These are phyloP conservation scores for Ceratobasidium sp. DNA, from an alignment of 1,284 basidiomycete genomes.

Conservation along the genomic window DNA sequence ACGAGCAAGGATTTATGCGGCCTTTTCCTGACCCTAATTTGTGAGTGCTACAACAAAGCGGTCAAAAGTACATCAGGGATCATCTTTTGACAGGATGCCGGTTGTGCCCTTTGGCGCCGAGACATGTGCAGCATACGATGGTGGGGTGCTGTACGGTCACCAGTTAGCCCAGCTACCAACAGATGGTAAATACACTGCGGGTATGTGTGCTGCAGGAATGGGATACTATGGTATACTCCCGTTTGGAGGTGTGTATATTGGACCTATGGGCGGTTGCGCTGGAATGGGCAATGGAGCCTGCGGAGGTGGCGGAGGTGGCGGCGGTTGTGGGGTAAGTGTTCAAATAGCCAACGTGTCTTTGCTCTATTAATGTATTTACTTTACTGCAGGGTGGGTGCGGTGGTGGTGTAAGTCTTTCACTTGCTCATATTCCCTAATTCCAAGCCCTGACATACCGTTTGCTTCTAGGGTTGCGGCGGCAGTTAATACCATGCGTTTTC, in stretches of 20 bases:
- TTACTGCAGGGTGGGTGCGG: too few relatives aligned
- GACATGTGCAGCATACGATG: conserved; percentile 29
- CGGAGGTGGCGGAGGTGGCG: background rate
- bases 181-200: conserved; percentile 19
- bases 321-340: background rate
- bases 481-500: too few relatives aligned
- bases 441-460: background rate
- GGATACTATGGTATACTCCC: conserved; percentile 3
- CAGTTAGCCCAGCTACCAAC: background rate
- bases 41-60: background rate
- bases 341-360: background rate
- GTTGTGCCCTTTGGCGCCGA: conserved; percentile 25
- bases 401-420: background rate
- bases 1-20: conserved; percentile 15
- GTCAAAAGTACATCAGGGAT: background rate
- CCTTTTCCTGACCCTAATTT: conserved; percentile 15
- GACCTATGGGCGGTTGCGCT: background rate
- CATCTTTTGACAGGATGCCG: conserved; percentile 4
- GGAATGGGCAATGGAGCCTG: background rate
- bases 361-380: too few relatives aligned
- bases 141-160: conserved; percentile 13
- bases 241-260: conserved; percentile 18
- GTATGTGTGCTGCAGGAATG: conserved; percentile 21
- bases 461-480: background rate
- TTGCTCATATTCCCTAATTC: background rate